A percentile compares a stretch with the other conserved stretches of the same genome.
These are phyloP conservation scores for Dalechampia spathulata DNA, from an alignment of 441 rosid species.

Conservation along the genomic window DNA sequence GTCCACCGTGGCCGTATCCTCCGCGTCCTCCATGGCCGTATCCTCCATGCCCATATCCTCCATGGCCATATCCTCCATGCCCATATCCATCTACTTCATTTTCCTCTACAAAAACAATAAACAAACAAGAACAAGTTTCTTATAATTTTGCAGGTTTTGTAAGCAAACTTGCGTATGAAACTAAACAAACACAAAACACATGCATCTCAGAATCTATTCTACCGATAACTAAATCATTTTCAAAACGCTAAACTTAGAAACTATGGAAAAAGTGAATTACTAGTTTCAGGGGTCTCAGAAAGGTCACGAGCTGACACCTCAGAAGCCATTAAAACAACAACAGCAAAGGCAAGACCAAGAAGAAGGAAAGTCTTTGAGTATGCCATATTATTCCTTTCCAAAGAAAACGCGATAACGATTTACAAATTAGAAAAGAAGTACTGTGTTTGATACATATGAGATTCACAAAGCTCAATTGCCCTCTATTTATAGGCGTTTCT, in stretches of 20 bases:
- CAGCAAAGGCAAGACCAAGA: slow-evolving; percentile 19
- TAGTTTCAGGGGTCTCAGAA: too few relatives aligned
- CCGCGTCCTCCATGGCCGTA: not conserved
- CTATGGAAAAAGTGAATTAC: too few relatives aligned
- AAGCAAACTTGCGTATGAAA: too few relatives aligned
- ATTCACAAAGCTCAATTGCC: not conserved
- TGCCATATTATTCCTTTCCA: slow-evolving; percentile 24
- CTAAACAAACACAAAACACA: too few relatives aligned
- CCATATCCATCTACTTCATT: not conserved
- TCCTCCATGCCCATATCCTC: not conserved
- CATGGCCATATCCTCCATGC: not conserved
- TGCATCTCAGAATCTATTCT: too few relatives aligned
- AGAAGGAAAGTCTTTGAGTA: slow-evolving; percentile 21
- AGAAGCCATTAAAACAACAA: slow-evolving; percentile 21
- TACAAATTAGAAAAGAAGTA: too few relatives aligned
- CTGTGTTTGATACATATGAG: too few relatives aligned
- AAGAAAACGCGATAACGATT: too few relatives aligned
- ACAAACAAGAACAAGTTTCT: too few relatives aligned
- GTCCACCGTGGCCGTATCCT: too few relatives aligned
- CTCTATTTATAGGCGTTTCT: not conserved
- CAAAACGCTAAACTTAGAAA: slow-evolving; percentile 4
- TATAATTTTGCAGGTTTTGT: too few relatives aligned
- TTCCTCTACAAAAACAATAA: not conserved
- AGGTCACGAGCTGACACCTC: slow-evolving; percentile 23
- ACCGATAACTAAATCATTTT: not conserved